These are phyloP conservation scores for Periconia digitata DNA, from an alignment of 2,329 filamentous ascomycete genomes.

Conservation along the genomic window DNA sequence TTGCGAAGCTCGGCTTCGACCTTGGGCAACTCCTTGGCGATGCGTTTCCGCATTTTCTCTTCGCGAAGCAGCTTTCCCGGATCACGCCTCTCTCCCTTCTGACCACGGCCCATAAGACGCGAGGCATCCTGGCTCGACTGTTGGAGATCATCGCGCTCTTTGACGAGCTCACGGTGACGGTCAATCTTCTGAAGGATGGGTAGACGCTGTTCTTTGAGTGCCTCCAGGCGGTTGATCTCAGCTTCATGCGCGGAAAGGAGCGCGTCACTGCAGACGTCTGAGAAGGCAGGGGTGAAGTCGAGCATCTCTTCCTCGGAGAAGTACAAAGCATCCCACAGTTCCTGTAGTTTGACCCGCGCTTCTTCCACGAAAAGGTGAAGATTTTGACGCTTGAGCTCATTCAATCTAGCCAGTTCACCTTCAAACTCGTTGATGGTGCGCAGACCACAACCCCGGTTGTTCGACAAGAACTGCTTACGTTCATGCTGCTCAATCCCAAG, in stretches of 20 bases:
- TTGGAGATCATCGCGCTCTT: slow-evolving; percentile 84
- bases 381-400: slow-evolving; percentile 93
- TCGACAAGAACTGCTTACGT: slow-evolving; percentile 79
- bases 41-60: slow-evolving; percentile 98
- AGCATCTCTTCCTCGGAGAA: slow-evolving; percentile 99
- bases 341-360: slow-evolving; percentile 84
- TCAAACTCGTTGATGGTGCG: slow-evolving; percentile 95
- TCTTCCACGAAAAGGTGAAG: slow-evolving; percentile 96
- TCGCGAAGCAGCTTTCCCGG: slow-evolving; percentile 91
- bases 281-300: slow-evolving; percentile 95
- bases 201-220: slow-evolving; percentile 81
- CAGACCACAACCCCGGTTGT: slow-evolving; percentile 87
- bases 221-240: slow-evolving; percentile 80
- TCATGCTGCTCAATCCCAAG: slow-evolving; percentile 81
- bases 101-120: slow-evolving; percentile 84
- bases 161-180: slow-evolving; percentile 76
- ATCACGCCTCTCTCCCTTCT: slow-evolving; percentile 92
- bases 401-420: slow-evolving; percentile 81
- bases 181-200: slow-evolving; percentile 83
- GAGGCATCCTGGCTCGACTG: slow-evolving; percentile 94
- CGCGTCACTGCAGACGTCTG: slow-evolving; percentile 95
- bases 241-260: slow-evolving; percentile 92
- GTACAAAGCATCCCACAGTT: slow-evolving; percentile 92
- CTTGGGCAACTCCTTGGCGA: slow-evolving; percentile 93
- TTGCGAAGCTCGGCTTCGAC: slow-evolving; percentile 81